phyloP scores from a whole-genome alignment of 2,329 filamentous ascomycete species.

The Fusarium denticulatum region DNA sequence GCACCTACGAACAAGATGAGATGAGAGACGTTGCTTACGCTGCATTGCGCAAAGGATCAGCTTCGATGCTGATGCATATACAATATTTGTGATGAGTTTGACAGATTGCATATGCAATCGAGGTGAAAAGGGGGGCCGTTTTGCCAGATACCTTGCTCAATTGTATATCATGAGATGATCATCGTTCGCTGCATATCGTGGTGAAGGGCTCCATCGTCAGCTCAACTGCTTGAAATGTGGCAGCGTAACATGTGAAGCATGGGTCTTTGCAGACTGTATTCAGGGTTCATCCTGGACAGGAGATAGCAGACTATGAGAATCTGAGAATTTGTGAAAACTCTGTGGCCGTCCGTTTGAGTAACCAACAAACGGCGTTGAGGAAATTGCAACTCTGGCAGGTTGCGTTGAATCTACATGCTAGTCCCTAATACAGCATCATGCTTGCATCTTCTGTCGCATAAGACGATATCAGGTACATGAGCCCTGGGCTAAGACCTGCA shows the following conservation, averaged over 20 bases:
- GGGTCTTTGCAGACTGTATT: slow-evolving; percentile 11
- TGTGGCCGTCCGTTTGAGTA: slow-evolving; percentile 3
- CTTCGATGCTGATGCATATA: not conserved
- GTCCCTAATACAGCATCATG: not conserved
- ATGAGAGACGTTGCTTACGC: slow-evolving; percentile 10
- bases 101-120: slow-evolving; percentile 14
- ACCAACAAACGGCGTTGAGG: slow-evolving; percentile 9
- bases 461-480: slow-evolving; percentile 7
- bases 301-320: not conserved
- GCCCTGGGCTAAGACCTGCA: not conserved
- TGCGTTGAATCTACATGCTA: not conserved
- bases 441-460: not conserved
- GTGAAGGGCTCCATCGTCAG: slow-evolving; percentile 18
- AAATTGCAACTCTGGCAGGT: not conserved
- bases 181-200: slow-evolving; percentile 38
- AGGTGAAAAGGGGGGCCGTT: slow-evolving; percentile 20
- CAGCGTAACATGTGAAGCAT: slow-evolving; percentile 7
- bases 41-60: slow-evolving; percentile 1
- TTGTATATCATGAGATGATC: slow-evolving; percentile 42
- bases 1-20: not conserved
- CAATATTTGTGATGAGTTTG: not conserved
- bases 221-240: slow-evolving; percentile 15
- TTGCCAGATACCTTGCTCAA: slow-evolving; percentile 11
- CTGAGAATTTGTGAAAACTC: not conserved
- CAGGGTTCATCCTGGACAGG: slow-evolving; percentile 5